phyloP scores from a whole-genome alignment of 129 eudicot species.

The Helianthus annuus region DNA sequence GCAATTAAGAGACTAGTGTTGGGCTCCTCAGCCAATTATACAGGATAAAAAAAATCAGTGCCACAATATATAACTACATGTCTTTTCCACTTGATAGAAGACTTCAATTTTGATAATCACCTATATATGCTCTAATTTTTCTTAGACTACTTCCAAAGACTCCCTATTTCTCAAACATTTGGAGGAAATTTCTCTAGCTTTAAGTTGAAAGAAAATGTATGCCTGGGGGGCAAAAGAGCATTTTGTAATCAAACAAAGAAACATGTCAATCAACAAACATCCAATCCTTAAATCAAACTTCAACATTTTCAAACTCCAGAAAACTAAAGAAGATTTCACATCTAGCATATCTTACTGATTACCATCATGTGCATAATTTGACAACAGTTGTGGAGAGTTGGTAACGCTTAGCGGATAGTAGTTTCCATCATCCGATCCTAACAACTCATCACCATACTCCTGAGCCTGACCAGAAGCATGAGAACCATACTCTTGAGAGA shows the following conservation, averaged over 20 bases:
- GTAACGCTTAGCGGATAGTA: neutral
- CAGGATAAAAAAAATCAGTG: too few relatives aligned
- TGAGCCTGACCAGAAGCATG: neutral
- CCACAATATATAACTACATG: too few relatives aligned
- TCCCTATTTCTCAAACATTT: too few relatives aligned
- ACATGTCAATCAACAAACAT: neutral
- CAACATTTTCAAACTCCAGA: neutral
- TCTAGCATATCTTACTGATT: neutral
- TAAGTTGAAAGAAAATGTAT: too few relatives aligned
- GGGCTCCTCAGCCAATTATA: too few relatives aligned
- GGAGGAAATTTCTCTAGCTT: too few relatives aligned
- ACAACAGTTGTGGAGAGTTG: neutral
- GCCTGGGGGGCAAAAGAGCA: neutral
- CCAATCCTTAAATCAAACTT: neutral
- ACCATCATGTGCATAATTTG: neutral
- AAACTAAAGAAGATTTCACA: neutral
- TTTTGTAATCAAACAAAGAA: neutral
- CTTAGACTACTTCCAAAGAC: too few relatives aligned
- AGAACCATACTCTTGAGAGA: neutral
- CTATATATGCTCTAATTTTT: too few relatives aligned
- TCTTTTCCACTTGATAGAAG: too few relatives aligned
- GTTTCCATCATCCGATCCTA: neutral
- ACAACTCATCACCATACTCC: neutral
- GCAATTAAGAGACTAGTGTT: too few relatives aligned
- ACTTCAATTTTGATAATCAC: too few relatives aligned